Evolutionary conservation across 345 rosid genomes (phyloP).

Genomic region (Brassica incana): DNA sequence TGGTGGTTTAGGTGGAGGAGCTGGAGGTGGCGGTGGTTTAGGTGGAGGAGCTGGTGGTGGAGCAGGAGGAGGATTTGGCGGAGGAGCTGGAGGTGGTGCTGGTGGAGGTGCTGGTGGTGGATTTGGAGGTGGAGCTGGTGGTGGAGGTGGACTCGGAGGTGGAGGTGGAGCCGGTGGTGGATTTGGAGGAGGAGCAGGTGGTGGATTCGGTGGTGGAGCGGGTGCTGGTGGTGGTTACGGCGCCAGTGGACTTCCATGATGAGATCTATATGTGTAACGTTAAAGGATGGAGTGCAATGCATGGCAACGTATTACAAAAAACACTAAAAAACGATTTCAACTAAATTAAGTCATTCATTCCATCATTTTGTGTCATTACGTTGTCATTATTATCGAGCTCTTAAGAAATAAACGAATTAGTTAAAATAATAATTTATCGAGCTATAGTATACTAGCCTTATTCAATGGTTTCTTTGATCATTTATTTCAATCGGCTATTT

Average conservation of each 20-base stretch:
- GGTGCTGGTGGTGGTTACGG: conserved; percentile 35
- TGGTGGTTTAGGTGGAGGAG: conserved; percentile 45
- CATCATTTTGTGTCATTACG: conserved; percentile 31
- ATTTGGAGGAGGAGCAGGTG: conserved; percentile 39
- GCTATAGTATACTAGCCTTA: background rate
- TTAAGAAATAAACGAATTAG: conserved; percentile 20
- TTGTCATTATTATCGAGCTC: background rate
- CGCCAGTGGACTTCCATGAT: conserved; percentile 23
- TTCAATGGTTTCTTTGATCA: background rate
- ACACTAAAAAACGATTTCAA: conserved; percentile 6
- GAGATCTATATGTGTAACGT: conserved; percentile 26
- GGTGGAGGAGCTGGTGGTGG: conserved; percentile 48
- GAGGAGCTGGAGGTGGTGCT: conserved; percentile 45
- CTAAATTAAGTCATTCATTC: conserved; percentile 13
- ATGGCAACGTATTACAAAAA: conserved; percentile 24
- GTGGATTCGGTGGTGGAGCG: conserved; percentile 40
- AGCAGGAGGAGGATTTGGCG: conserved; percentile 45
- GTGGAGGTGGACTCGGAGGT: conserved; percentile 44
- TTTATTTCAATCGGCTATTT: background rate
- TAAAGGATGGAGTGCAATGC: conserved; percentile 26
- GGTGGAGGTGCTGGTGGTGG: conserved; percentile 50
- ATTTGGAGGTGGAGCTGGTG: conserved; percentile 43
- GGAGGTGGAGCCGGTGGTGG: conserved; percentile 50
- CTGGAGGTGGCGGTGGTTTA: conserved; percentile 41
- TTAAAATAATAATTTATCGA: conserved; percentile 13